These are phyloP conservation scores for Flaveria bidentis DNA, from an alignment of 129 eudicot species.

Conservation along the genomic window DNA sequence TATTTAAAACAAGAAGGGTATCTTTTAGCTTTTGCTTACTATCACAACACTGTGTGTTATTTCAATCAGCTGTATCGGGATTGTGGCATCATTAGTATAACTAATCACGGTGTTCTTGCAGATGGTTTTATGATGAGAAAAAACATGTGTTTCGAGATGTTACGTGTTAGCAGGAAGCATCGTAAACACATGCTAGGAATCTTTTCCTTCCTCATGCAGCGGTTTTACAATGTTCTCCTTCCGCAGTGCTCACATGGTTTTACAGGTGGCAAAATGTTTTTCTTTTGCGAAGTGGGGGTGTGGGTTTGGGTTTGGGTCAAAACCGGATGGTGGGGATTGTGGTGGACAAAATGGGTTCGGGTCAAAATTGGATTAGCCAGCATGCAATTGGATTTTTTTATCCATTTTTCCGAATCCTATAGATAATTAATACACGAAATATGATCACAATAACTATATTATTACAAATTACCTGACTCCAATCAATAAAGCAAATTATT, in stretches of 20 bases:
- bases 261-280: background rate
- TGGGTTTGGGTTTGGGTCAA: background rate
- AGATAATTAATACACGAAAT: background rate
- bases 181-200: background rate
- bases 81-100: background rate
- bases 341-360: background rate
- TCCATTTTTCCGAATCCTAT: background rate
- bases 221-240: constrained; percentile 19
- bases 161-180: constrained; percentile 38
- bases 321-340: too few relatives aligned
- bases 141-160: constrained; percentile 74
- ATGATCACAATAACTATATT: too few relatives aligned
- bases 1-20: background rate
- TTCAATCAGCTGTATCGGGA: background rate
- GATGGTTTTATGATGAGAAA: constrained; percentile 88
- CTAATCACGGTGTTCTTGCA: constrained; percentile 28
- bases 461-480: background rate
- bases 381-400: background rate
- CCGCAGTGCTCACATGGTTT: background rate
- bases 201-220: background rate
- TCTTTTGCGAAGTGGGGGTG: background rate
- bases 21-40: constrained; percentile 1
- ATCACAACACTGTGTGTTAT: background rate
- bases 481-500: background rate
- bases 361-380: background rate